A percentile compares a stretch with the other conserved stretches of the same genome.
Conservation (phyloP, 805 yeast species). For the Saccharomycopsis malanga region DNA sequence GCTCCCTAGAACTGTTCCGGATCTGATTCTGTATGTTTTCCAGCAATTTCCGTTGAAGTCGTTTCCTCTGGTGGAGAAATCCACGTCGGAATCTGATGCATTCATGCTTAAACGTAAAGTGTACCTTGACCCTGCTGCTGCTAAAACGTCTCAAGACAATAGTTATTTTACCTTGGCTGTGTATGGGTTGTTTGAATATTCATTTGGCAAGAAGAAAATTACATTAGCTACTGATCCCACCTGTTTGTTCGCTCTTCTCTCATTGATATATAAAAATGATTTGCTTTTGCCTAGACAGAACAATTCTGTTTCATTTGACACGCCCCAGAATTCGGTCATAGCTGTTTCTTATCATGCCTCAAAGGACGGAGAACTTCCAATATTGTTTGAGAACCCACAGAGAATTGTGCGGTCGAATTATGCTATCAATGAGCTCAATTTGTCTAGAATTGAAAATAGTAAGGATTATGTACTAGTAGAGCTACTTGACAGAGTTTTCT, state of each 20-base stretch:
- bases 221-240: slow-evolving; percentile 21
- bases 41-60: slow-evolving; percentile 1
- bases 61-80: not conserved
- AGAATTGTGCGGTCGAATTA: slow-evolving; percentile 8
- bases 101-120: not conserved
- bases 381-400: slow-evolving; percentile 37
- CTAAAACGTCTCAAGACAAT: not conserved
- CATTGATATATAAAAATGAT: slow-evolving; percentile 8
- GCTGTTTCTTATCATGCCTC: slow-evolving; percentile 38
- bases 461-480: slow-evolving; percentile 27
- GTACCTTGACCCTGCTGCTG: not conserved
- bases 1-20: not conserved
- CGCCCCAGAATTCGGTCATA: slow-evolving; percentile 10
- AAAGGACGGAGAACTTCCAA: slow-evolving; percentile 40
- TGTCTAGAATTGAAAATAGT: slow-evolving; percentile 23
- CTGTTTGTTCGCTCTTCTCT: slow-evolving; percentile 18
- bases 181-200: slow-evolving; percentile 15
- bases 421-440: slow-evolving; percentile 10
- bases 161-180: slow-evolving; percentile 14
- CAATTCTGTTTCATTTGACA: not conserved
- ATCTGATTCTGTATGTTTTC: not conserved
- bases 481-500: slow-evolving; percentile 34
- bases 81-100: not conserved
- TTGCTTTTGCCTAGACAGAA: not conserved
- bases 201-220: not conserved